phyloP scores from a whole-genome alignment of 2,329 filamentous ascomycete species.

The Rhexocercosporidium sp. region DNA sequence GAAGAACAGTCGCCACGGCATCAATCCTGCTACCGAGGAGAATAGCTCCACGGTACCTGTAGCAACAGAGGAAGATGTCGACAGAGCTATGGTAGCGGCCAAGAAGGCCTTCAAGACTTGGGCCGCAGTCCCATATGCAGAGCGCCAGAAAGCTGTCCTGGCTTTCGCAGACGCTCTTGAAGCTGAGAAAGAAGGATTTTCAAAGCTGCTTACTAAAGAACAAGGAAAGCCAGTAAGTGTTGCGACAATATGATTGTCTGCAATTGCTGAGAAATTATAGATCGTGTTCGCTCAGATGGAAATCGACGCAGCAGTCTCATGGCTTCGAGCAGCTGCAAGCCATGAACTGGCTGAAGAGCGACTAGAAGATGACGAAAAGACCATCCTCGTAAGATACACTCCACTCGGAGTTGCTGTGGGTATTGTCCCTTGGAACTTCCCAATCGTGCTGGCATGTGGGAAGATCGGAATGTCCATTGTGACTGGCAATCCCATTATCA shows the following conservation, averaged over 20 bases:
- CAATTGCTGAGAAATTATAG: slow-evolving; percentile 43
- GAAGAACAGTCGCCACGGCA: slow-evolving; percentile 18
- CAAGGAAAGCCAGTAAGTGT: slow-evolving; percentile 58
- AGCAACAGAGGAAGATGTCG: slow-evolving; percentile 48
- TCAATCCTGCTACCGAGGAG: slow-evolving; percentile 22
- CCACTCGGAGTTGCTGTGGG: slow-evolving; percentile 58
- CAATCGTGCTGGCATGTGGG: slow-evolving; percentile 51
- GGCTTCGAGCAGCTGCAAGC: slow-evolving; percentile 8
- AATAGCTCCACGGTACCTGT: slow-evolving; percentile 46
- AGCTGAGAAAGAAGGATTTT: slow-evolving; percentile 14
- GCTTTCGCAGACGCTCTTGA: slow-evolving; percentile 17
- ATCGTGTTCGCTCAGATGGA: slow-evolving; percentile 26
- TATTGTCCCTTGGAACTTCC: slow-evolving; percentile 67
- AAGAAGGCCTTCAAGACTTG: slow-evolving; percentile 46
- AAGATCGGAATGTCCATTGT: slow-evolving; percentile 57
- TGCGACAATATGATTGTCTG: no score
- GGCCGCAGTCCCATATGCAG: slow-evolving; percentile 43
- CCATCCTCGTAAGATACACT: slow-evolving; percentile 49
- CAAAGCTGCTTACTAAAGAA: slow-evolving; percentile 51
- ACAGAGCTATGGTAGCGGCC: slow-evolving; percentile 45
- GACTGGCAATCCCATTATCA: slow-evolving; percentile 59
- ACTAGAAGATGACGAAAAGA: slow-evolving; percentile 35
- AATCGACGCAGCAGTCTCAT: slow-evolving; percentile 10
- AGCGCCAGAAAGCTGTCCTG: slow-evolving; percentile 41
- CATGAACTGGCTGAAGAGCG: slow-evolving; percentile 19